These are phyloP conservation scores for Vanrija sp. DNA, from an alignment of 1,284 basidiomycete species.

Conservation along the genomic window DNA sequence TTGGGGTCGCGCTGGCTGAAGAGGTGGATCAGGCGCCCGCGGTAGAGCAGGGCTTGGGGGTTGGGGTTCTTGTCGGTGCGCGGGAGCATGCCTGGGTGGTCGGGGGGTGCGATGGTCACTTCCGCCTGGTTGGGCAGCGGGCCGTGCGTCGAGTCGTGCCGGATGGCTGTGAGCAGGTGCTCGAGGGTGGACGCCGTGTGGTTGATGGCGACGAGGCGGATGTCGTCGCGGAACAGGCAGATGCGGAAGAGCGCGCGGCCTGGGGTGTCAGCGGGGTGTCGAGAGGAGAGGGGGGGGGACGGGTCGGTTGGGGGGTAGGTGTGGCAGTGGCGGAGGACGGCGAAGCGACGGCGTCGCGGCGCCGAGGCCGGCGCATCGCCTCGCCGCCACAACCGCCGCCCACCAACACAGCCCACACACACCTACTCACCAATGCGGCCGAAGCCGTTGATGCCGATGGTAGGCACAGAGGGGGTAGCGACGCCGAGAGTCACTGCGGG, in stretches of 20 bases:
- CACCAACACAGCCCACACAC: too few species aligned
- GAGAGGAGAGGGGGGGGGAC: neutral
- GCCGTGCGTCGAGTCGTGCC: conserved; percentile 50
- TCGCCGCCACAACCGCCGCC: too few species aligned
- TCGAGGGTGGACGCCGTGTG: conserved; percentile 48
- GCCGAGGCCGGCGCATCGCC: too few species aligned
- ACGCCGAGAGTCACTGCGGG: conserved; percentile 8
- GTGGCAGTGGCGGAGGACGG: too few species aligned
- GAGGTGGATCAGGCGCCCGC: conserved; percentile 44
- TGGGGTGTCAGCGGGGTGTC: conserved; percentile 1
- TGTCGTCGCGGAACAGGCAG: conserved; percentile 30
- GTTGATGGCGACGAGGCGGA: conserved; percentile 47
- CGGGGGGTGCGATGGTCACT: conserved; percentile 30
- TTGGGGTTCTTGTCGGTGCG: conserved; percentile 32
- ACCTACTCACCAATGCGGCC: conserved; percentile 44
- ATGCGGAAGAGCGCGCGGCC: conserved; percentile 36
- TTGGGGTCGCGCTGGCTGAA: conserved; percentile 45
- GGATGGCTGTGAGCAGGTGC: conserved; percentile 44
- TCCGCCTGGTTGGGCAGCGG: conserved; percentile 26
- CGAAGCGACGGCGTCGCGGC: too few species aligned
- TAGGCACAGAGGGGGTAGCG: conserved; percentile 16
- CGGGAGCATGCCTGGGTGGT: conserved; percentile 35
- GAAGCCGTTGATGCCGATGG: conserved; percentile 49
- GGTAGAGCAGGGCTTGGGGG: conserved; percentile 37
- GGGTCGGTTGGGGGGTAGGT: too few species aligned